Evolutionary conservation across 805 yeast genomes (phyloP), one percentile per base, ranked within the genome.

Genomic region (Kuraishia ogatae): DNA sequence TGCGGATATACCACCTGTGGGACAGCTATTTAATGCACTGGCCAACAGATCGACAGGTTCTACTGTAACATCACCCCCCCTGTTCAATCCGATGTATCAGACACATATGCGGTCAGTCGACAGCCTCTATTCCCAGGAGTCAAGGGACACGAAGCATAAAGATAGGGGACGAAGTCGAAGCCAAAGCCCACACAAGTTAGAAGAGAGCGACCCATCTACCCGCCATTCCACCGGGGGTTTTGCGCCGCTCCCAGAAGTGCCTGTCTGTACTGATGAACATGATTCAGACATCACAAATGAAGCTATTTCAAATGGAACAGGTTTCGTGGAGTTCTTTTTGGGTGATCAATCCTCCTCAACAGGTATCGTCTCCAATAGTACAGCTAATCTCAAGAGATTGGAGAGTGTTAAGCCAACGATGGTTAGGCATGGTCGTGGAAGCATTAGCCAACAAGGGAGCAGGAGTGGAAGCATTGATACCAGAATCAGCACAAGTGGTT

Each of bases 271-370:
- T 8, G 13, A 4, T 35, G 43, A 15, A 35, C 43, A 35, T 3
- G n/a, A 10, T 35, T 10, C 15, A 35, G 43, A 11, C n/a, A 17
- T 35, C n/a, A 8, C 43, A 10, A 35, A 15, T 10, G 43, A 47
- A 13, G 51, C 24, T 3, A 10, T 50, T 5, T 3, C 52, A 5
- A 26, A 59, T 15, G 69, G 63, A 6, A 68, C 60, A 43, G 67
- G 63, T 20, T 68, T 62, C 54, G 66, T 72, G 43, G 77, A 72
- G 61, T 74, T 74, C 61, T 63, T 66, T 47, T 60, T 72, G 6
- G 66, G 67, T 39, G 59, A 58, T 24, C 61, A 59, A 11, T 55
- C 57, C 26, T 58, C 43, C 13, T 23, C 60, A 22, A 53, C 60
- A 11, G 66, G 67, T 5, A 60, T 64, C 29, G 58, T 65, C 35